Percentiles rank a stretch among this genome's conserved stretches.
Evolutionary conservation across 805 yeast species (phyloP).

Genomic region (Candida endomychidarum): DNA sequence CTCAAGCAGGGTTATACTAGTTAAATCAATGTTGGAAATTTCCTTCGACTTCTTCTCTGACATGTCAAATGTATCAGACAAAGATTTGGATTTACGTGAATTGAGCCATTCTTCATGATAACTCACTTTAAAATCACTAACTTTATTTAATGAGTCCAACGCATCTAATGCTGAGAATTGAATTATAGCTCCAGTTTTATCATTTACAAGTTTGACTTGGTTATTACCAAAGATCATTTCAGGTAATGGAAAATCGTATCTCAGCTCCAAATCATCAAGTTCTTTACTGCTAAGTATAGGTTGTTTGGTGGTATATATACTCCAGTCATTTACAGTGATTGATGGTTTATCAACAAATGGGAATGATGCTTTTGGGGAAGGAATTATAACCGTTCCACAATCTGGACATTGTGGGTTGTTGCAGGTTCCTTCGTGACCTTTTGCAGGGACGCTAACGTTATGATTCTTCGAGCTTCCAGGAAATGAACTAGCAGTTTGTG

Average conservation of each 20-base stretch:
- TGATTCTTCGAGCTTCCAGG: background rate
- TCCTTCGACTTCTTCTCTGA: constrained; percentile 28
- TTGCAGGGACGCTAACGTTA: constrained; percentile 42
- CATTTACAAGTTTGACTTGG: constrained; percentile 50
- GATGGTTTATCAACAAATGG: constrained; percentile 69
- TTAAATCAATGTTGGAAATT: constrained; percentile 26
- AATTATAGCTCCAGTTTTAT: constrained; percentile 43
- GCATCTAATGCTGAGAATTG: constrained; percentile 81
- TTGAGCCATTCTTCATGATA: constrained; percentile 82
- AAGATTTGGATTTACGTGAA: constrained; percentile 29
- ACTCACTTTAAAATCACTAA: constrained; percentile 57
- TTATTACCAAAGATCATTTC: constrained; percentile 97
- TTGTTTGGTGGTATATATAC: constrained; percentile 63
- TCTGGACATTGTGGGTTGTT: constrained; percentile 52
- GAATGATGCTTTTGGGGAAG: constrained; percentile 65
- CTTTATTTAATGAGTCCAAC: constrained; percentile 35
- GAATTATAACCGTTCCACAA: constrained; percentile 76
- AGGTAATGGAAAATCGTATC: constrained; percentile 80
- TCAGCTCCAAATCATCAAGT: constrained; percentile 57
- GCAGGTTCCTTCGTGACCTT: constrained; percentile 35
- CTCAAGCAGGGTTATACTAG: constrained; percentile 48
- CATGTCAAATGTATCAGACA: constrained; percentile 20
- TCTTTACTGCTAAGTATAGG: constrained; percentile 78
- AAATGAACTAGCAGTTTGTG: background rate
- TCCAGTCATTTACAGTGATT: constrained; percentile 74